phyloP scores from a whole-genome alignment of 192 early-diverging fungal genomes.

The Jimgerdemannia lactiflua region DNA sequence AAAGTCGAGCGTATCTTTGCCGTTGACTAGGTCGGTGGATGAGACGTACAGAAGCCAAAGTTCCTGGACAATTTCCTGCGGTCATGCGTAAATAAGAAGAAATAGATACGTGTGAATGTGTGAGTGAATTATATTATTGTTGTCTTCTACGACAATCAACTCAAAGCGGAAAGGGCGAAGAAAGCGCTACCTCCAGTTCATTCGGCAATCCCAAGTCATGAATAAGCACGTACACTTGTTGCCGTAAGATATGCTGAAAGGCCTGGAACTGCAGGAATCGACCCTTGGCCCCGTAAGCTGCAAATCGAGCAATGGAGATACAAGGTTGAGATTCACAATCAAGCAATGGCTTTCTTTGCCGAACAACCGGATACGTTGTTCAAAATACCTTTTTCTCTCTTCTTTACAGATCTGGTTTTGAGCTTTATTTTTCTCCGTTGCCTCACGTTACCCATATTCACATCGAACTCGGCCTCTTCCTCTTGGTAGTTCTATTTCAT shows the following conservation, averaged over 20 bases:
- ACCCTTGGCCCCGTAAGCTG: slow-evolving; percentile 6
- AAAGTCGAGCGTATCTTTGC: neutral
- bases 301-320: no score
- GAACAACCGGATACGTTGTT: no score
- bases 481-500: slow-evolving; percentile 5
- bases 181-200: slow-evolving; percentile 22
- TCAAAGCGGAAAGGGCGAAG: no score
- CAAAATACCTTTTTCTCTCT: no score
- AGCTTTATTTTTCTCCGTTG: no score
- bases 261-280: slow-evolving; percentile 6
- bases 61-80: slow-evolving; percentile 21
- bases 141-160: no score
- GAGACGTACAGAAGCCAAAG: slow-evolving; percentile 31
- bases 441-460: no score
- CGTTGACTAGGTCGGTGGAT: neutral
- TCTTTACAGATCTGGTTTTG: no score
- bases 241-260: slow-evolving; percentile 16
- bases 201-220: slow-evolving; percentile 20
- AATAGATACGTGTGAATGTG: no score
- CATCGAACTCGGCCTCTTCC: neutral
- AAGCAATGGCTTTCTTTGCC: no score
- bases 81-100: neutral
- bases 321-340: no score
- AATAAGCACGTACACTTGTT: slow-evolving; percentile 10
- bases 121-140: no score